Evolutionary conservation across 495 filamentous ascomycete genomes (phyloP), one percentile per base, ranked within the genome.

Genomic region (Monascus purpureus): DNA sequence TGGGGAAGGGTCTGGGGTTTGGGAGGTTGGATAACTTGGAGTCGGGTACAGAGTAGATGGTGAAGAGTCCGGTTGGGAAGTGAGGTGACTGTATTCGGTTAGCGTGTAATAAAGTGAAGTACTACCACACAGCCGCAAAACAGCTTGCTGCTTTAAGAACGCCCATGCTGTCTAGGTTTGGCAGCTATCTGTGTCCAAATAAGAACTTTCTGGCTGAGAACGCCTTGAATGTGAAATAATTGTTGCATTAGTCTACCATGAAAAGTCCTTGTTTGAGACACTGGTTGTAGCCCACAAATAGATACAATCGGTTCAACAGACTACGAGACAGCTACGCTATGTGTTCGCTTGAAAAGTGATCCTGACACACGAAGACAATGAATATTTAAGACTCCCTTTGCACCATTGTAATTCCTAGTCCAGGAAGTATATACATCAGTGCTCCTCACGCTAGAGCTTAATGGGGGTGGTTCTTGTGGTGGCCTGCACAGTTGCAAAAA

Each of bases 391-490:
- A n/a, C 27, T 37, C 44, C 39, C 49, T 45, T 51, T 47, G 39
- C 49, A 49, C 45, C 47, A 46, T 44, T 42, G 32, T 42, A 43
- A 38, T 36, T 41, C 44, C 37, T 43, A 42, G 49, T 42, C 32
- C 45, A 44, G 43, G 45, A 41, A 47, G 41, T 59, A 59, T 60
- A 49, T 59, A 63, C 56, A 60, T 52, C 48, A 48, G 49, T 49
- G 46, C 48, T 50, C 55, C 41, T 29, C 37, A 31, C 36, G 46
- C 4, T 9, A 22, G 33, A 39, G 42, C 52, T 70, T 87, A 96
- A 69, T 96, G 88, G 45, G 84, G 80, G 56, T 96, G 85, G 77
- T 95, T 93, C 80, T 96, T 96, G 80, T 94, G 86, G 71, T 94
- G 85, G 41, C 88, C 88, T 96, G 44, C 24, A 11, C 12, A 18